A percentile compares a stretch with the other conserved stretches of the same genome.
phyloP scores from a whole-genome alignment of 2,329 filamentous ascomycete species.

The Fusarium pseudocircinatum region DNA sequence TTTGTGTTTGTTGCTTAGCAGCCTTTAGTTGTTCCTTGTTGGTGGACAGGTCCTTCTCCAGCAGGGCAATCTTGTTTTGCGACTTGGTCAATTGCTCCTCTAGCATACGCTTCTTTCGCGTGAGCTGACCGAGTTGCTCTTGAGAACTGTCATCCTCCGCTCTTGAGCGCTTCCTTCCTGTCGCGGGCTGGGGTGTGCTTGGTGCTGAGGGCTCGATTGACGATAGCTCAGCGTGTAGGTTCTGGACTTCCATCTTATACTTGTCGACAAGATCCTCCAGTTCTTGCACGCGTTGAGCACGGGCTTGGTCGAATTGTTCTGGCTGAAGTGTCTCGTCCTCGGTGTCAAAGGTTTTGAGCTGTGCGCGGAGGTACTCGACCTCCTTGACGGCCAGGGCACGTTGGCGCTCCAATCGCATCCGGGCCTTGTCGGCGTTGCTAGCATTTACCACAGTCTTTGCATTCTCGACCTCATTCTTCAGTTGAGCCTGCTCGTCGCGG shows the following conservation, averaged over 20 bases:
- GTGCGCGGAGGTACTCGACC: conserved; percentile 90
- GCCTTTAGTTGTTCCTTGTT: conserved; percentile 76
- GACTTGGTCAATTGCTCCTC: conserved; percentile 79
- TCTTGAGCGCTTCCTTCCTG: conserved; percentile 72
- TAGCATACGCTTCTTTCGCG: conserved; percentile 86
- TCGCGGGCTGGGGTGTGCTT: conserved; percentile 50
- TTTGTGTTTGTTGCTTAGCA: conserved; percentile 74
- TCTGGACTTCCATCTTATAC: conserved; percentile 83
- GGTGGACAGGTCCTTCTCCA: conserved; percentile 80
- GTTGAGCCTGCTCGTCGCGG: conserved; percentile 72
- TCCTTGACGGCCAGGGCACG: conserved; percentile 88
- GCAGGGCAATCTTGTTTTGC: conserved; percentile 74
- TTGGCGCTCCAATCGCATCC: conserved; percentile 84
- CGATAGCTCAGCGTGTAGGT: conserved; percentile 77
- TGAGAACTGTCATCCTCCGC: conserved; percentile 69
- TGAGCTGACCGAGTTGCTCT: conserved; percentile 82
- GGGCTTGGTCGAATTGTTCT: conserved; percentile 79
- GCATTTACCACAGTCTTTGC: conserved; percentile 63
- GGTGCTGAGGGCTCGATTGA: conserved; percentile 62
- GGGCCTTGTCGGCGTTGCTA: conserved; percentile 70
- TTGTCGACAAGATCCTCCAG: conserved; percentile 88
- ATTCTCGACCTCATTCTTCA: conserved; percentile 77
- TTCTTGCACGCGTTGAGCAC: conserved; percentile 77
- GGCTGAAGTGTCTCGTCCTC: conserved; percentile 90
- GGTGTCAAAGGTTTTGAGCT: conserved; percentile 86